Conservation (phyloP, 805 yeast genomes). For the Pichia scutulata region DNA sequence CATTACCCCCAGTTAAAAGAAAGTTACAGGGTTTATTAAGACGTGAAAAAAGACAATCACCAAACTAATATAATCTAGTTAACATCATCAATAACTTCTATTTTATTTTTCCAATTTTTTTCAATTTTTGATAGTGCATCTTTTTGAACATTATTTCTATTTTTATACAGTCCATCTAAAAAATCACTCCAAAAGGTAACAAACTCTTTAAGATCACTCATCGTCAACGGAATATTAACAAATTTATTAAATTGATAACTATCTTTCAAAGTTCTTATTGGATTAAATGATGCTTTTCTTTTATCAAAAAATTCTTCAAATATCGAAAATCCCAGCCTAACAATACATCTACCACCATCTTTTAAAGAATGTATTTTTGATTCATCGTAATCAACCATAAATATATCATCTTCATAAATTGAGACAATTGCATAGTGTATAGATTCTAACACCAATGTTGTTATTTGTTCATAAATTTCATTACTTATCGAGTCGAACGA, state of each 20-base stretch:
- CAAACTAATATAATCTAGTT: neutral
- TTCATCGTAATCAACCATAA: slow-evolving; percentile 41
- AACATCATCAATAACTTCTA: neutral
- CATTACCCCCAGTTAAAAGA: neutral
- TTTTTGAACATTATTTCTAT: slow-evolving; percentile 27
- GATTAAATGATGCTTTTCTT: slow-evolving; percentile 9
- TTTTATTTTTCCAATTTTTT: slow-evolving; percentile 14
- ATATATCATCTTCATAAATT: slow-evolving; percentile 52
- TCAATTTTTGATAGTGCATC: slow-evolving; percentile 23
- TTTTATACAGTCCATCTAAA: slow-evolving; percentile 35
- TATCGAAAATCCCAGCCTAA: slow-evolving; percentile 47
- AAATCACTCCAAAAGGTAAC: slow-evolving; percentile 45
- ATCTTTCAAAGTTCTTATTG: slow-evolving; percentile 16
- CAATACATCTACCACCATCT: slow-evolving; percentile 37
- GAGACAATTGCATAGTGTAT: slow-evolving; percentile 44
- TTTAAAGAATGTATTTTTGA: slow-evolving; percentile 28
- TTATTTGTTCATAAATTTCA: slow-evolving; percentile 34
- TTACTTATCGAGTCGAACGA: neutral
- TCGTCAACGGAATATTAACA: slow-evolving; percentile 23
- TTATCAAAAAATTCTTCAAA: slow-evolving; percentile 42
- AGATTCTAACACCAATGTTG: slow-evolving; percentile 34
- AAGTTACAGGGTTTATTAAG: slow-evolving; percentile 8
- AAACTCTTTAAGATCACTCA: slow-evolving; percentile 32
- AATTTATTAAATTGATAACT: slow-evolving; percentile 14
- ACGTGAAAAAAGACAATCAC: neutral